Evolutionary conservation across 163 green algal genomes (phyloP).

Genomic region (Coccomyxa subellipsoidea): DNA sequence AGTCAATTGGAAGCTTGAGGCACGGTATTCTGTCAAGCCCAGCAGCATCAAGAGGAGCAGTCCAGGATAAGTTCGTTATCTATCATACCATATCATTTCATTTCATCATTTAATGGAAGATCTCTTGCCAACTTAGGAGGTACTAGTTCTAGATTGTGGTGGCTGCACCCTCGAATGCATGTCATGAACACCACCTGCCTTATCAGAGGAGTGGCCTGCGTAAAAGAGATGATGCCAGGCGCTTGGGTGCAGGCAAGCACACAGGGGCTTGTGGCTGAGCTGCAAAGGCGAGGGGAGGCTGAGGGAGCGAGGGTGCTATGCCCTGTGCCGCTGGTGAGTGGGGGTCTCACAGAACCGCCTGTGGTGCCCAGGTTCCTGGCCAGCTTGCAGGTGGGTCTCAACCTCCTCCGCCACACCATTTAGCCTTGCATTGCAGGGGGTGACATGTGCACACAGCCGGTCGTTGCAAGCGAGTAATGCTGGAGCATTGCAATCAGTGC

Average conservation of each 20-base stretch:
- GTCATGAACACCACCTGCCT: no score
- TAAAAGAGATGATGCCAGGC: neutral
- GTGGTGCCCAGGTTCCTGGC: conserved; percentile 63
- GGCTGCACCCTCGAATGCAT: no score
- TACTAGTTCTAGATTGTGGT: no score
- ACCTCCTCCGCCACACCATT: neutral
- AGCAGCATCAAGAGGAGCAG: no score
- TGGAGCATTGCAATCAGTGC: no score
- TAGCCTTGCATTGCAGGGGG: neutral
- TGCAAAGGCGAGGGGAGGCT: conserved; percentile 37
- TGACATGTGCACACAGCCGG: neutral
- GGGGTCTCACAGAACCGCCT: conserved; percentile 54
- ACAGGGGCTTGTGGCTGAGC: conserved; percentile 56
- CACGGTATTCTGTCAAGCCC: no score
- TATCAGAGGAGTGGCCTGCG: no score
- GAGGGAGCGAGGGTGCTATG: conserved; percentile 50
- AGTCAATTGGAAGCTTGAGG: no score
- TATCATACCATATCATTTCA: no score
- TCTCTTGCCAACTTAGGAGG: no score
- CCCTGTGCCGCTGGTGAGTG: conserved; percentile 60
- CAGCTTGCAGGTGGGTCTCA: conserved; percentile 34
- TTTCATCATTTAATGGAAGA: no score
- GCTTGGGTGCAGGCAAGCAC: conserved; percentile 49
- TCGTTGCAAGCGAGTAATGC: neutral
- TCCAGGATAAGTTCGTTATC: no score